Conservation (phyloP, 139 green algal species). For the Asterochloris sp. region DNA sequence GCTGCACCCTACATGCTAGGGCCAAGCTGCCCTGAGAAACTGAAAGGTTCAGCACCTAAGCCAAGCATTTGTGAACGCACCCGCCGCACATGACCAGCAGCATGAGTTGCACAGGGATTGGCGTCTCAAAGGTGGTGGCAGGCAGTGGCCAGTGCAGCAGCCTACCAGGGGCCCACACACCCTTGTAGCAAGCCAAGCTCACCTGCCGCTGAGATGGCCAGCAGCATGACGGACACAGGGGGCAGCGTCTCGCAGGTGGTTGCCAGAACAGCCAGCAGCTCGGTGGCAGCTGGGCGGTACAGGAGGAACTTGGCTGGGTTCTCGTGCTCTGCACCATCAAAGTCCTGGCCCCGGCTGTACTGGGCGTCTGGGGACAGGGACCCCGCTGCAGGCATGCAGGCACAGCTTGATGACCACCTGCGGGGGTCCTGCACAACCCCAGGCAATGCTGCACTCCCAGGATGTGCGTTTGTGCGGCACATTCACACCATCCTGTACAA, state of each 20-base stretch:
- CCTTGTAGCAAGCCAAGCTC: neutral
- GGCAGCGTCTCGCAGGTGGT: constrained; percentile 44
- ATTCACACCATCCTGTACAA: too few relatives aligned
- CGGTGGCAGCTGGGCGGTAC: constrained; percentile 46
- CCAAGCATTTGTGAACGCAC: too few relatives aligned
- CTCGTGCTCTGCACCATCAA: neutral
- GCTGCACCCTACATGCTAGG: too few relatives aligned
- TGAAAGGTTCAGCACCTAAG: too few relatives aligned
- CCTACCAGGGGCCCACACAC: too few relatives aligned
- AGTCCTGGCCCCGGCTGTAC: neutral
- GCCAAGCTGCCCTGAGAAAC: too few relatives aligned
- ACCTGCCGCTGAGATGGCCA: constrained; percentile 31
- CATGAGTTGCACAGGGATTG: too few relatives aligned
- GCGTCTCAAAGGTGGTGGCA: too few relatives aligned
- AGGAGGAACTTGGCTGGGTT: constrained; percentile 60
- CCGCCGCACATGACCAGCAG: too few relatives aligned
- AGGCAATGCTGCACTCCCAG: too few relatives aligned
- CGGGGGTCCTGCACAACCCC: neutral
- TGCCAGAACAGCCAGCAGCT: constrained; percentile 52
- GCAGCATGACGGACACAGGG: constrained; percentile 37
- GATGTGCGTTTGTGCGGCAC: too few relatives aligned
- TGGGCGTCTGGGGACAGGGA: neutral
- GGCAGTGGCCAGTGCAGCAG: too few relatives aligned
- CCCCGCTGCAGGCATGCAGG: neutral
- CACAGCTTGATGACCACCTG: neutral